Evolutionary conservation across 2,329 filamentous ascomycete species (phyloP).

Genomic region (Aspergillus flavus): DNA sequence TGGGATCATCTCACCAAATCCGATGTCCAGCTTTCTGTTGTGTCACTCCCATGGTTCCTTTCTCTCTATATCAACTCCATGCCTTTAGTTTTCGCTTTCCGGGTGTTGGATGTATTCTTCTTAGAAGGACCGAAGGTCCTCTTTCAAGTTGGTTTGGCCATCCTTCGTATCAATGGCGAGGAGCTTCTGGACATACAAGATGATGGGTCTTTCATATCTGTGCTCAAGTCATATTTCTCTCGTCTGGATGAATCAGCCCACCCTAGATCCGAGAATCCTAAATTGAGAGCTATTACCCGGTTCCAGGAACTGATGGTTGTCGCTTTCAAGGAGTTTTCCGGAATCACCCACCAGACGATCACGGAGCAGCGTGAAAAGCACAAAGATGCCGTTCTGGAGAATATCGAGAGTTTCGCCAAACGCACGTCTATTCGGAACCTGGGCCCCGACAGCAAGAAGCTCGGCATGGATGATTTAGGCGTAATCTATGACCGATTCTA

Average conservation of each 20-base stretch:
- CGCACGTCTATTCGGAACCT: conserved; percentile 94
- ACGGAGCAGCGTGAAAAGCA: conserved; percentile 87
- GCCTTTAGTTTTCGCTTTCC: conserved; percentile 95
- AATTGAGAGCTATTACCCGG: conserved; percentile 87
- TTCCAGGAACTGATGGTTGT: conserved; percentile 99
- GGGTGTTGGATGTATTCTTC: conserved; percentile 97
- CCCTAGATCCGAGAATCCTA: conserved; percentile 92
- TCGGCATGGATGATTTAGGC: conserved; percentile 82
- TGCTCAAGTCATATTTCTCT: conserved; percentile 92
- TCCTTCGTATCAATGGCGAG: conserved; percentile 94
- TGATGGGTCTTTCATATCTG: conserved; percentile 94
- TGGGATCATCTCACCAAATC: conserved; percentile 98
- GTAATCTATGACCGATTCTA: conserved; percentile 95
- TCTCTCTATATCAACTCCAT: conserved; percentile 99
- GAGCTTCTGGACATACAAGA: conserved; percentile 90
- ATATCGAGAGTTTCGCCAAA: conserved; percentile 97
- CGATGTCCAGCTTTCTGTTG: conserved; percentile 95
- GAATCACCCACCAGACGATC: conserved; percentile 90
- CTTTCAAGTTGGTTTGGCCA: conserved; percentile 96
- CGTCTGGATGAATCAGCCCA: conserved; percentile 94
- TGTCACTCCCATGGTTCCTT: conserved; percentile 96
- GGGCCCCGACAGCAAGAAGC: conserved; percentile 89
- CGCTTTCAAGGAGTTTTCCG: conserved; percentile 96
- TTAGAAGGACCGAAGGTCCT: conserved; percentile 95
- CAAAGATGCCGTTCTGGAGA: conserved; percentile 90